Evolutionary conservation across 1,284 basidiomycete genomes (phyloP), one percentile per base, ranked within the genome.

Genomic region (Porogramme epimiltina): DNA sequence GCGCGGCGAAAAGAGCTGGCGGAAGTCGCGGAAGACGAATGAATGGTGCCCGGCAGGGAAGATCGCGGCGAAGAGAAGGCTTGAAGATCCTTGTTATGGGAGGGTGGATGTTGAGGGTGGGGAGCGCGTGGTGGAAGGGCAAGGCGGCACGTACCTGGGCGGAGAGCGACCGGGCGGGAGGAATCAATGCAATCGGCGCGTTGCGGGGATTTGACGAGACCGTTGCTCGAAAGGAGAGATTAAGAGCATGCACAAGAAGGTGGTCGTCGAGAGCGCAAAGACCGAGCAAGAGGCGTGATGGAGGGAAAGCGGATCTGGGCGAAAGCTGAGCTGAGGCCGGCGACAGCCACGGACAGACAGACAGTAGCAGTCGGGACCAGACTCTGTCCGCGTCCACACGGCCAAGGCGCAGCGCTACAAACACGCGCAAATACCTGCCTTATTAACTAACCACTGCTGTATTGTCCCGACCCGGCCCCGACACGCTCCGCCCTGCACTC

Each of bases 181-280:
- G 45, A 45, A 59, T 53, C 46, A 45, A 49, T 43, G 37, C 36
- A 49, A 49, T 53, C 49, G 48, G 42, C 6, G 42, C 26, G 45
- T 26, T 5, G 45, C 19, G 25, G 36, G 37, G 42, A 42, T 13
- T 6, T 6, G 28, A 31, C 28, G 13, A 31, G 51, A 25, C 26
- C 33, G 20, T 24, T 36, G 51, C 36, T 44, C 51, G 45, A 36
- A 16, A 22, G 5, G 34, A 11, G 19, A 13, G 26, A 3, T 19
- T 13, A 24, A 19, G 20, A 23, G 42, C 45, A 24, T 45, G 41
- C 51, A 52, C 44, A 34, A 45, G 47, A 47, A 44, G 51, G 20
- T 45, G 34, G 51, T 40, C 49, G 25, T 33, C 34, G 10, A n/a
- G 26, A 31, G 20, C n/a, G 23, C 24, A 31, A 13, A 31, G 28